Evolutionary conservation across 176 grass and related monocot genomes (phyloP), one percentile per base, ranked within the genome.

Genomic region (Rhynchospora tenuis): DNA sequence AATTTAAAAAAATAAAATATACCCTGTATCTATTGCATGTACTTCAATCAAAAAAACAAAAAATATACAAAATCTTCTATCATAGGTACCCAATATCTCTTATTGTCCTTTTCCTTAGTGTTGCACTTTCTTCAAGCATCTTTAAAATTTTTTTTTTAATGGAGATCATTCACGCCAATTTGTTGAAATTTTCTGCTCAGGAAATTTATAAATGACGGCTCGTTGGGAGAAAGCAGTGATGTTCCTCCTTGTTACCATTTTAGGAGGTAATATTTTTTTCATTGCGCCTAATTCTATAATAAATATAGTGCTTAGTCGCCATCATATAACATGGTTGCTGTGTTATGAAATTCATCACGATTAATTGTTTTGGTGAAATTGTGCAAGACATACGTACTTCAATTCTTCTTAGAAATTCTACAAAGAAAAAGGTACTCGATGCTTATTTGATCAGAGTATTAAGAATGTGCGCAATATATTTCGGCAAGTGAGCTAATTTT

Each of bases 201-300:
- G 38, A 85, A 62, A 85, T 38, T 4, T 19, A 85, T 48, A 76
- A 44, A 78, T 85, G 83, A 85, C 76, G 83, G n/a, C 33, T 51
- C 70, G 33, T 14, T 14, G 26, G 83, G 38, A 47, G 83, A 85
- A 85, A 63, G 48, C 38, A 19, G 15, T 64, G 69, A 2, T 76
- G 20, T 77, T 85, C 57, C 72, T 85, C 33, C 48, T 60, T 23
- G 7, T 45, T 26, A 44, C 83, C 33, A 48, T 77, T 63, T 64
- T 85, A 77, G 67, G 72, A 77, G 68, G 29, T 85, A 28, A 73
- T 59, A 59, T 60, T 47, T 44, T 45, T 64, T 78, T 77, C 20
- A 73, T 44, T 82, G 46, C 5, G 33, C 33, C 47, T 82, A 19
- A 9, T 82, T 46, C 6, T 82, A 22, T 38, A 45, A 15, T 45